Conservation (phyloP, 2,329 filamentous ascomycete species). For the Elsinoe batatas region DNA sequence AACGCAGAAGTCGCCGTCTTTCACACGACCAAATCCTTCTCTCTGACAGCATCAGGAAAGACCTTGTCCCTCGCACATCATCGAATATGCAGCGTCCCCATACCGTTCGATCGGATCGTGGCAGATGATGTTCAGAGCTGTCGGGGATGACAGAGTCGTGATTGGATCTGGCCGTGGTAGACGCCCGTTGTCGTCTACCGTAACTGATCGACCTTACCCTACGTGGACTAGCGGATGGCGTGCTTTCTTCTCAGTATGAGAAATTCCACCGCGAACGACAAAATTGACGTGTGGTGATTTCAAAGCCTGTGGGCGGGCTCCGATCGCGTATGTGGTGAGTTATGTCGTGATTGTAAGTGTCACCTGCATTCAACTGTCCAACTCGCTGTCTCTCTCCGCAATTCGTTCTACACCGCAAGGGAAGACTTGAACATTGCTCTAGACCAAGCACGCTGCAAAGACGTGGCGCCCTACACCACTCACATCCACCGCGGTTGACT, state of each 20-base stretch:
- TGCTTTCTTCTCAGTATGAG: slow-evolving; percentile 2
- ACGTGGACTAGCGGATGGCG: background rate
- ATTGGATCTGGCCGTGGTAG: background rate
- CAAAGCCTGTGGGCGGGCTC: slow-evolving; percentile 14
- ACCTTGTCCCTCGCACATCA: background rate
- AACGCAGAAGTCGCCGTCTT: background rate
- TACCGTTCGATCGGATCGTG: background rate
- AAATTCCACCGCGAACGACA: background rate
- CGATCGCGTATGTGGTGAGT: slow-evolving; percentile 14
- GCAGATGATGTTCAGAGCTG: background rate
- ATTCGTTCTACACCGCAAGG: slow-evolving; percentile 12
- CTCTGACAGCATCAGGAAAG: background rate
- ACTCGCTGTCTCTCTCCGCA: slow-evolving; percentile 6
- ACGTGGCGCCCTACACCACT: background rate
- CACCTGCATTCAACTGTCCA: background rate
- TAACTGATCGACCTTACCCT: background rate
- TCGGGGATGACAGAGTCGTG: background rate
- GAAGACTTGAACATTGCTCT: slow-evolving; percentile 3
- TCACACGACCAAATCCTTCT: background rate
- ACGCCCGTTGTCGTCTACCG: background rate
- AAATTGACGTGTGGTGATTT: slow-evolving; percentile 15
- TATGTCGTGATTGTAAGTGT: slow-evolving; percentile 14
- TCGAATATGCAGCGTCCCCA: background rate
- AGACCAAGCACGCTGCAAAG: background rate
- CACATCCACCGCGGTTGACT: background rate